These are phyloP conservation scores for Chrysochromulina parva DNA, from an alignment of 78 protist species.

Conservation along the genomic window DNA sequence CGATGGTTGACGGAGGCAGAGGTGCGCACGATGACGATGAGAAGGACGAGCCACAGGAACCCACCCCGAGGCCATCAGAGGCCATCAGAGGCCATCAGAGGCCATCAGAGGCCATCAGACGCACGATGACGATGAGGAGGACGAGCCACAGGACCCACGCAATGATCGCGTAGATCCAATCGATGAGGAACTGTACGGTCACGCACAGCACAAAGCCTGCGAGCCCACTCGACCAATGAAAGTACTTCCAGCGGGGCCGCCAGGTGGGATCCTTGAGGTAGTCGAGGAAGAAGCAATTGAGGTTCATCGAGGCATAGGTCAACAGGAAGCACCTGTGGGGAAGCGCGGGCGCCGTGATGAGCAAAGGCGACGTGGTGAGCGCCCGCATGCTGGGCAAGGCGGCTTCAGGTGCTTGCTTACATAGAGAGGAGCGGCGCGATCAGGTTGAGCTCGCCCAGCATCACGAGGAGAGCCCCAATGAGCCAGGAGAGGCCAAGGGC, in stretches of 20 bases:
- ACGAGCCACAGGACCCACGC: neutral
- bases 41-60: neutral
- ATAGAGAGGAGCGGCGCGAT: slow-evolving; percentile 35
- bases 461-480: neutral
- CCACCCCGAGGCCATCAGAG: too few relatives aligned
- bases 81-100: too few relatives aligned
- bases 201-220: neutral
- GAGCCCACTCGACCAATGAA: neutral
- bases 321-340: slow-evolving; percentile 4
- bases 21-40: too few relatives aligned
- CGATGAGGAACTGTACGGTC: neutral
- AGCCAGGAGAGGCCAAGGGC: neutral
- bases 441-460: neutral
- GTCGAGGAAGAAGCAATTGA: slow-evolving; percentile 27
- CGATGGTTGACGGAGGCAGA: too few relatives aligned
- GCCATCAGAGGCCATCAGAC: too few relatives aligned
- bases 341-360: too few relatives aligned
- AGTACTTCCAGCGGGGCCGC: slow-evolving; percentile 28
- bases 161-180: neutral
- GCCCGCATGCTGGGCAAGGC: neutral
- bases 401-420: neutral
- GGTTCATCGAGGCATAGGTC: slow-evolving; percentile 2
- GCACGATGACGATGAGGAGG: neutral
- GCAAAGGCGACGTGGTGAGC: too few relatives aligned
- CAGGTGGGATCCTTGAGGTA: slow-evolving; percentile 7